Base-by-base conservation (phyloP, 768 basidiomycete genomes). In the Tylopilus rubrobrunneus region DNA sequence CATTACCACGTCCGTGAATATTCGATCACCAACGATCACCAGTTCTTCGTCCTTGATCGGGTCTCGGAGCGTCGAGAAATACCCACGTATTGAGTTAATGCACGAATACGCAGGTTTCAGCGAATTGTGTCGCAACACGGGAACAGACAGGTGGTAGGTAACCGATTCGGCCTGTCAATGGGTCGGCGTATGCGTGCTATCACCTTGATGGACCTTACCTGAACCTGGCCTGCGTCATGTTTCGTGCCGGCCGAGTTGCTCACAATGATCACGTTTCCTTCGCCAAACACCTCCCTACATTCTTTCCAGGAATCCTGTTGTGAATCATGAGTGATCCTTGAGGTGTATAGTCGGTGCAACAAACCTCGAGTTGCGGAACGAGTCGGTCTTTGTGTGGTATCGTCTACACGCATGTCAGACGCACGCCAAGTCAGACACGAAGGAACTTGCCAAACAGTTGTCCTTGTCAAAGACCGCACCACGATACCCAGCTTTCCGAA, bases 381-480 rank as follows among this genome's bases (percentile, higher is more conserved):
- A 97, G 76, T 4, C 71, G 68, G 65, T 98, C 95, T 44, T 77
- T 68, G 64, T 89, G 73, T 0, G 95, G 96, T 31, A 84, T 66
- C 2, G 95, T 96, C 96, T 97, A 46, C 23, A 23, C 4, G 10
- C 3, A 25, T 23, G 53, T 49, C 10, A 62, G 10, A 21, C 10
- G 25, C 31, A 9, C 10, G 21, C 28, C 17, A 7, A 4, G 4
- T 1, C n/a, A 2, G 0, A 11, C 3, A 17, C 7, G 7, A 8
- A 45, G 5, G 17, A 4, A 73, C 87, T 29, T 58, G 92, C 96
- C 59, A 98, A 72, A 65, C 96, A 98, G 62, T 99, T 98, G 66
- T 99, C 96, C 73, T 98, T 98, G 78, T 98, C 96, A 60, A 98
- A 88, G 1, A 99, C 84, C 4, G 87, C 89, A 17, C 89, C 93